These are phyloP conservation scores for Epicoccum sorghinum DNA, from an alignment of 2,329 filamentous ascomycete genomes.

Conservation along the genomic window DNA sequence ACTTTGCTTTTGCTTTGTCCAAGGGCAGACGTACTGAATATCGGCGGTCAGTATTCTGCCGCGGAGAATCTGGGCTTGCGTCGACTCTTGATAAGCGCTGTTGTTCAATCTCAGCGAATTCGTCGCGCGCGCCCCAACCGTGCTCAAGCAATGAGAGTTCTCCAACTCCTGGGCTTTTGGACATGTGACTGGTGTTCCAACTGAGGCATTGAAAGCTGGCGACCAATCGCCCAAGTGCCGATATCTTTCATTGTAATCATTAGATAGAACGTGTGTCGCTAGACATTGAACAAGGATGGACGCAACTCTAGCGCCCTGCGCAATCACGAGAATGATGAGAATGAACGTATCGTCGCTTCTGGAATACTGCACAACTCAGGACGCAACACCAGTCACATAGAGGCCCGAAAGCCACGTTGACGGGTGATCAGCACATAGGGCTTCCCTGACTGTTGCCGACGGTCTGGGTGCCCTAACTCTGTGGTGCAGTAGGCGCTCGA, in stretches of 20 bases:
- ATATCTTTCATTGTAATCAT: slow-evolving; percentile 10
- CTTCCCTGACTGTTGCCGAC: slow-evolving; percentile 35
- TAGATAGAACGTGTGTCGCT: slow-evolving; percentile 24
- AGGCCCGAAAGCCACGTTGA: slow-evolving; percentile 41
- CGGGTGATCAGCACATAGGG: slow-evolving; percentile 44
- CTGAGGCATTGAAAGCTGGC: too few relatives aligned
- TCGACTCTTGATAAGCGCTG: too few relatives aligned
- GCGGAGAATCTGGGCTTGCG: too few relatives aligned
- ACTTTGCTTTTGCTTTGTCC: too few relatives aligned
- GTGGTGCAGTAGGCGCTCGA: slow-evolving; percentile 13
- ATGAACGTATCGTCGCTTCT: slow-evolving; percentile 29
- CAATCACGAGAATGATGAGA: slow-evolving; percentile 1
- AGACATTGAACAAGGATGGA: slow-evolving; percentile 19
- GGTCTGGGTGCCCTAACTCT: slow-evolving; percentile 29
- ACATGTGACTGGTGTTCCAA: too few relatives aligned
- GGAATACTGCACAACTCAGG: slow-evolving; percentile 28
- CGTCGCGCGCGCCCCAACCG: too few relatives aligned
- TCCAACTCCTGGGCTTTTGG: too few relatives aligned
- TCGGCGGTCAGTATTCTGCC: too few relatives aligned
- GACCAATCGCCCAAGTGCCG: too few relatives aligned
- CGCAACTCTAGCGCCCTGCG: not conserved
- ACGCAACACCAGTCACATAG: slow-evolving; percentile 27
- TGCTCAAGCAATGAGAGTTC: too few relatives aligned
- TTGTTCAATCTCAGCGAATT: too few relatives aligned
- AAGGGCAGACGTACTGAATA: too few relatives aligned